Evolutionary conservation across 257 asterid genomes (phyloP).

Genomic region (Anisodus acutangulus): DNA sequence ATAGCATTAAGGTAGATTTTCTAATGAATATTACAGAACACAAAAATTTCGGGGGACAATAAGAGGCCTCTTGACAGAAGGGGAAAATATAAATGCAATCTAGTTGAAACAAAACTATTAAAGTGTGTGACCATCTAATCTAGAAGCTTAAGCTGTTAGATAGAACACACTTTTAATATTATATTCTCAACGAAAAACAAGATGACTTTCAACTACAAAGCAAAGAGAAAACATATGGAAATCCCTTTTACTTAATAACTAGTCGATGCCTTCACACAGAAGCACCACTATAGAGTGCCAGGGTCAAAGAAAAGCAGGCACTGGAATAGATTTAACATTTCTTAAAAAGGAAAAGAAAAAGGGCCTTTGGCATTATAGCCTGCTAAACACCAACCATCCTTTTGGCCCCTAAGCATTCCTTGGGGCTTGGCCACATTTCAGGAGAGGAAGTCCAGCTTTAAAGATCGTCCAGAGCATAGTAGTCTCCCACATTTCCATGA

Average conservation of each 20-base stretch:
- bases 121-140: too few species aligned
- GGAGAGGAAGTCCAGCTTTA: neutral
- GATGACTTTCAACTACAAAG: neutral
- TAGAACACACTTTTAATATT: too few species aligned
- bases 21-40: neutral
- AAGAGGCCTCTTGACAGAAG: too few species aligned
- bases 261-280: neutral
- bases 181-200: too few species aligned
- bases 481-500: too few species aligned
- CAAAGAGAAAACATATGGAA: neutral
- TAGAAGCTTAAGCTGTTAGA: too few species aligned
- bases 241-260: neutral
- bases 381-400: neutral
- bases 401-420: neutral
- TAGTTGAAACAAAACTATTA: too few species aligned
- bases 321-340: neutral
- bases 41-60: too few species aligned
- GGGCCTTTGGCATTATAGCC: neutral
- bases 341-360: neutral
- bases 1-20: neutral
- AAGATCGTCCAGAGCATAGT: neutral
- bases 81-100: too few species aligned
- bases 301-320: neutral
- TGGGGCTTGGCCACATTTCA: neutral
- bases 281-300: neutral